A percentile compares a stretch with the other conserved stretches of the same genome.
Evolutionary conservation across 345 rosid species (phyloP).

Genomic region (Bruguiera gymnorhiza): DNA sequence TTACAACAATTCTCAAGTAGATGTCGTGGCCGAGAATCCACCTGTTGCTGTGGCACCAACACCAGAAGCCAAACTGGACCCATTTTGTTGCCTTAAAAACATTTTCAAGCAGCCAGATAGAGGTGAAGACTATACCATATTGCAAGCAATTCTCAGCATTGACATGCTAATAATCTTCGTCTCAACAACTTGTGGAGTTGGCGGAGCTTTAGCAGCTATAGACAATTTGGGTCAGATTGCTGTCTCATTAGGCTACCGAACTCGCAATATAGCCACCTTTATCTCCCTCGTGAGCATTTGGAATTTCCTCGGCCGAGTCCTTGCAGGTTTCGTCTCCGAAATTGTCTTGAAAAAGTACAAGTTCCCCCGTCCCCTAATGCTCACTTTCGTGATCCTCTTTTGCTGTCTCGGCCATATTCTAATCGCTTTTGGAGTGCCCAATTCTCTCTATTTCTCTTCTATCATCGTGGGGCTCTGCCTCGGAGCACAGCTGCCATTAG

Average conservation of each 20-base stretch:
- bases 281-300: slow-evolving; percentile 21
- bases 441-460: slow-evolving; percentile 20
- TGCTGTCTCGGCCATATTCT: slow-evolving; percentile 18
- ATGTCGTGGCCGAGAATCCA: slow-evolving; percentile 12
- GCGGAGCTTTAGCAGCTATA: slow-evolving; percentile 21
- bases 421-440: slow-evolving; percentile 15
- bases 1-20: neutral
- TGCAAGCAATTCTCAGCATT: slow-evolving; percentile 20
- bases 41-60: neutral
- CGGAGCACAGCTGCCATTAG: slow-evolving; percentile 24
- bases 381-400: slow-evolving; percentile 8
- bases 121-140: slow-evolving; percentile 21
- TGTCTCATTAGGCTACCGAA: slow-evolving; percentile 17
- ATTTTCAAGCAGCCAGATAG: slow-evolving; percentile 13
- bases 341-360: slow-evolving; percentile 9
- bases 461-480: slow-evolving; percentile 22
- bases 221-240: slow-evolving; percentile 28
- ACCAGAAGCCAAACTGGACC: neutral
- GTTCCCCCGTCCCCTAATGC: slow-evolving; percentile 15
- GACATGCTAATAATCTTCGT: slow-evolving; percentile 19
- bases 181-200: slow-evolving; percentile 20
- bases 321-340: slow-evolving; percentile 23
- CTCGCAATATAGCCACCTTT: slow-evolving; percentile 11
- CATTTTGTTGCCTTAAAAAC: slow-evolving; percentile 1
- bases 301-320: slow-evolving; percentile 21